phyloP scores from a whole-genome alignment of 1,139 yeast species.

The Hemisphaericaspora subhashii region DNA sequence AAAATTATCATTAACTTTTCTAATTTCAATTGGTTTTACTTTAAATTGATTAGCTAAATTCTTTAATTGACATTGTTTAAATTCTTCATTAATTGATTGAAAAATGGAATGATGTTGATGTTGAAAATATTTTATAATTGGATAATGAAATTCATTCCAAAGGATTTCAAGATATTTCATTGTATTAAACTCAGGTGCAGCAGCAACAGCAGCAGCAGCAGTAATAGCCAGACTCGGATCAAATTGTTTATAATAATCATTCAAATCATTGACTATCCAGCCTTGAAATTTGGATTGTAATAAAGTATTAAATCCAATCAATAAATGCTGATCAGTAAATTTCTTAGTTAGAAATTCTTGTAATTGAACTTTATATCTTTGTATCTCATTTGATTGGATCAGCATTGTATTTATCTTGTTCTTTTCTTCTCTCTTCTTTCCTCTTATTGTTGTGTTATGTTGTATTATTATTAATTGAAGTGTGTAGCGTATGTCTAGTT shows the following conservation, averaged over 20 bases:
- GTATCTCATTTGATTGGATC: constrained; percentile 22
- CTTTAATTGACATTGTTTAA: constrained; percentile 15
- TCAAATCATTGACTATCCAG: constrained; percentile 38
- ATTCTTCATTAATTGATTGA: constrained; percentile 16
- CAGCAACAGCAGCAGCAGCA: constrained; percentile 10
- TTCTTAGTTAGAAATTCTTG: constrained; percentile 28
- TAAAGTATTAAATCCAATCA: constrained; percentile 45
- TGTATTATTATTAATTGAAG: too few relatives aligned
- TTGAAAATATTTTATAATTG: constrained; percentile 57
- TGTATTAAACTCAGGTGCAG: constrained; percentile 29
- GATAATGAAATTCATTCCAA: constrained; percentile 67
- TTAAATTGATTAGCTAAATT: constrained; percentile 16
- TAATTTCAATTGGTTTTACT: constrained; percentile 50
- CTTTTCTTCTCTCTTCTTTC: not conserved
- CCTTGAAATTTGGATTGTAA: constrained; percentile 42
- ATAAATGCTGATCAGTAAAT: constrained; percentile 43
- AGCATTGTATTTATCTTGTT: not conserved
- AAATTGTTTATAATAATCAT: constrained; percentile 19
- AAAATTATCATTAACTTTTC: constrained; percentile 55
- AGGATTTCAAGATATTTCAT: constrained; percentile 42
- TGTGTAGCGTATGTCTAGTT: too few relatives aligned
- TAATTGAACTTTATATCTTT: constrained; percentile 28
- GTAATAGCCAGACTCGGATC: constrained; percentile 10
- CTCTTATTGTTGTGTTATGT: not conserved
- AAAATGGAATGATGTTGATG: constrained; percentile 35